phyloP scores from a whole-genome alignment of 2,329 filamentous ascomycete genomes.

The Epichloe sp. region DNA sequence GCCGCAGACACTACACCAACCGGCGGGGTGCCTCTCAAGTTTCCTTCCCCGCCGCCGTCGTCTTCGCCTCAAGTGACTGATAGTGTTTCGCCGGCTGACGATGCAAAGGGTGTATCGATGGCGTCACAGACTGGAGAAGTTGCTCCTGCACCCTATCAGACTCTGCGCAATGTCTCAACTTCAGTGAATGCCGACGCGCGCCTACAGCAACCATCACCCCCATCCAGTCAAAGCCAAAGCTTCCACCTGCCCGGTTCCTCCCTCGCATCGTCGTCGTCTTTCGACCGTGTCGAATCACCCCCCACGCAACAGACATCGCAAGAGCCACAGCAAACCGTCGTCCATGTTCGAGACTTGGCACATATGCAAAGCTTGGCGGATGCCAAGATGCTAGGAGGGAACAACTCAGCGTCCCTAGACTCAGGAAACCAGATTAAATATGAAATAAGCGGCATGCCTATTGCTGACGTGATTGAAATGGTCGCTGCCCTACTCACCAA shows the following conservation, averaged over 20 bases:
- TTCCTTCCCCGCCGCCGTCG: constrained; percentile 44
- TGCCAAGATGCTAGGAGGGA: constrained; percentile 53
- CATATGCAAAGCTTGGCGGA: constrained; percentile 84
- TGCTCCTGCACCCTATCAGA: constrained; percentile 11
- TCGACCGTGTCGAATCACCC: background rate
- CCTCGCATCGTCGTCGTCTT: background rate
- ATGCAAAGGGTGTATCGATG: constrained; percentile 35
- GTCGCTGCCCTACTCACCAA: constrained; percentile 91
- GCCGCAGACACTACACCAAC: constrained; percentile 14
- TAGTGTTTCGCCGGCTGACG: constrained; percentile 23
- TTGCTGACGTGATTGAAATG: constrained; percentile 97
- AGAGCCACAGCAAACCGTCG: constrained; percentile 33
- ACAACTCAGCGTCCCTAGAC: constrained; percentile 32
- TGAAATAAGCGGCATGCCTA: constrained; percentile 96
- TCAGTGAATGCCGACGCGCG: constrained; percentile 10
- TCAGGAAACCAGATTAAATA: constrained; percentile 52
- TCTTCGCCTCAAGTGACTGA: constrained; percentile 33
- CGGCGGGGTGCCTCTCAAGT: constrained; percentile 29
- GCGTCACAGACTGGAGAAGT: constrained; percentile 25
- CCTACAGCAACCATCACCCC: constrained; percentile 22
- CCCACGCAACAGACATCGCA: constrained; percentile 7
- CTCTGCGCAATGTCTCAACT: constrained; percentile 3
- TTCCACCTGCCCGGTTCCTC: constrained; percentile 17
- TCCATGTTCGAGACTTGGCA: constrained; percentile 76
- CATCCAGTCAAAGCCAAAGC: constrained; percentile 21